Percentiles rank a stretch among this genome's conserved stretches.
phyloP scores from a whole-genome alignment of 108 stramenopile genomes.

The Skeletonema tropicum region DNA sequence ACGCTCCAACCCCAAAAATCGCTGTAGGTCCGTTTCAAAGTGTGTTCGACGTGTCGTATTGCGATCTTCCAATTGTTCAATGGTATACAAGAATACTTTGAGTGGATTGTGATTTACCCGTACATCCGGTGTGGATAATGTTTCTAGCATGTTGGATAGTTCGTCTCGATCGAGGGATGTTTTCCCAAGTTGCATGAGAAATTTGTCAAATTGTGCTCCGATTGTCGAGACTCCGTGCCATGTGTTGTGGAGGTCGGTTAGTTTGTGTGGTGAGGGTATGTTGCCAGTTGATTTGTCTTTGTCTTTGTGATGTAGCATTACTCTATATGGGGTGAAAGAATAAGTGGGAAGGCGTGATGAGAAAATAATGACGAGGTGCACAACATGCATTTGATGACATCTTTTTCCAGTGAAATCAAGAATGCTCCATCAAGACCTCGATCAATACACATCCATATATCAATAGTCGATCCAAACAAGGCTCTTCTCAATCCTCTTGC shows the following conservation, averaged over 20 bases:
- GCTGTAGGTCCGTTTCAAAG: conserved; percentile 44
- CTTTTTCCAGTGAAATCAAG: too few species aligned
- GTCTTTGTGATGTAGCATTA: neutral
- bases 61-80: conserved; percentile 53
- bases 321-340: neutral
- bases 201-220: conserved; percentile 12
- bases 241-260: neutral
- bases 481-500: neutral
- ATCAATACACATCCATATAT: neutral
- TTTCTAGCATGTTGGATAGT: conserved; percentile 18
- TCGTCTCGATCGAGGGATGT: conserved; percentile 25
- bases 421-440: too few species aligned
- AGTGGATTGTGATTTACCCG: conserved; percentile 36
- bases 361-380: neutral
- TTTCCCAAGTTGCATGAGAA: conserved; percentile 26
- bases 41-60: conserved; percentile 27
- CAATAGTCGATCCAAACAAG: neutral
- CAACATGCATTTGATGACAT: too few species aligned
- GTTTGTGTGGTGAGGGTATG: neutral
- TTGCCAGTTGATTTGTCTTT: neutral
- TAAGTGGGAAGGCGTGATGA: neutral
- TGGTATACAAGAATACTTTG: conserved; percentile 51
- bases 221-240: conserved; percentile 13
- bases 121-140: neutral
- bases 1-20: conserved; percentile 35